Evolutionary conservation across 176 grass and related monocot species (phyloP).

Genomic region (Stipa capillata): DNA sequence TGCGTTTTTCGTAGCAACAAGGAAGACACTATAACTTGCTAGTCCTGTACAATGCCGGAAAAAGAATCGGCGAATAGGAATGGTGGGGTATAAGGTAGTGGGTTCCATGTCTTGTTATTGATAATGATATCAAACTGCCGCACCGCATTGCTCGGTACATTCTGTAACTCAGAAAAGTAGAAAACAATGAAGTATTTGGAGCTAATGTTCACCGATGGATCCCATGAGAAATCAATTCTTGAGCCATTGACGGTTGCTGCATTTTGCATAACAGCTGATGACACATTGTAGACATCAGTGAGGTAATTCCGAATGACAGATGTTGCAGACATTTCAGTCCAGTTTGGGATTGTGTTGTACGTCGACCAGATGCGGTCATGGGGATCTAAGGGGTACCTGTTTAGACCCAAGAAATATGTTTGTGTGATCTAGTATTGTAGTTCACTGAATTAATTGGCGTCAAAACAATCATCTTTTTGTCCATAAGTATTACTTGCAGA

Average conservation of each 20-base stretch:
- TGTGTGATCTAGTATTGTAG: not conserved
- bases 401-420: constrained; percentile 10
- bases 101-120: constrained; percentile 10
- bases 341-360: not conserved
- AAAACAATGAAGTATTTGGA: constrained; percentile 27
- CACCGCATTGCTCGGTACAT: not conserved
- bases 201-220: not conserved
- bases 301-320: constrained; percentile 1
- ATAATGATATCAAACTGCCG: constrained; percentile 35
- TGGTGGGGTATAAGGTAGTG: constrained; percentile 19
- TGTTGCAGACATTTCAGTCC: constrained; percentile 22
- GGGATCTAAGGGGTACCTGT: constrained; percentile 44
- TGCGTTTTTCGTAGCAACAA: constrained; percentile 29
- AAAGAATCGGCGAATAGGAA: constrained; percentile 7
- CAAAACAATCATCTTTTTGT: not conserved
- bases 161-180: constrained; percentile 35
- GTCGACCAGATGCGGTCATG: constrained; percentile 43
- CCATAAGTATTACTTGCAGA: not conserved
- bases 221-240: constrained; percentile 26
- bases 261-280: constrained; percentile 39
- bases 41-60: not conserved
- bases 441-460: not conserved
- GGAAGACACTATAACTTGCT: constrained; percentile 9
- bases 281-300: constrained; percentile 20
- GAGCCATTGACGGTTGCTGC: constrained; percentile 16